These are phyloP conservation scores for Anthostomella pinea DNA, from an alignment of 2,329 filamentous ascomycete species.

Conservation along the genomic window DNA sequence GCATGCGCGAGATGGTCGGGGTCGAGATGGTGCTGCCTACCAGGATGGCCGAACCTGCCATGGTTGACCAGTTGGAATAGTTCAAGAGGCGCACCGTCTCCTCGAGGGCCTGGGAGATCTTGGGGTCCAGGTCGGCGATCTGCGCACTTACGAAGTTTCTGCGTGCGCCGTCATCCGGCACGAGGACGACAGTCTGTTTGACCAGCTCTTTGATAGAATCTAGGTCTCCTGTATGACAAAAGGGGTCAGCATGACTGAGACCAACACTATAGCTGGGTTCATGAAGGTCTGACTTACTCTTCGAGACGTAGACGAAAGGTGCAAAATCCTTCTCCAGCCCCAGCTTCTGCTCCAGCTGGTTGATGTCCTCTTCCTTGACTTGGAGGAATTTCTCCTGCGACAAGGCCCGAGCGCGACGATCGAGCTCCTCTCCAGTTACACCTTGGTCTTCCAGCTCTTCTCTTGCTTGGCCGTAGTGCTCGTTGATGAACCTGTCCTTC, in stretches of 20 bases:
- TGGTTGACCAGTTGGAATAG: constrained; percentile 18
- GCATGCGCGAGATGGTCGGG: constrained; percentile 21
- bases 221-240: constrained; percentile 7
- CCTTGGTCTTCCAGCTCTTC: constrained; percentile 16
- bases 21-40: constrained; percentile 17
- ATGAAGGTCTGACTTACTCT: constrained; percentile 10
- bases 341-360: constrained; percentile 20
- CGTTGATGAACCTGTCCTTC: constrained; percentile 27
- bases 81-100: constrained; percentile 19
- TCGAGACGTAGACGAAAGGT: constrained; percentile 21
- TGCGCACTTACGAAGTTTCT: constrained; percentile 22
- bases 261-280: background rate
- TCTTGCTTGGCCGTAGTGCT: constrained; percentile 17
- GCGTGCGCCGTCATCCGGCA: constrained; percentile 19
- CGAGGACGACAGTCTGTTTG: constrained; percentile 17
- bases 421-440: constrained; percentile 13
- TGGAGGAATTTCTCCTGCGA: constrained; percentile 17
- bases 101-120: constrained; percentile 17
- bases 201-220: constrained; percentile 22
- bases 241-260: constrained; percentile 4
- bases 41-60: constrained; percentile 16
- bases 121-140: constrained; percentile 20
- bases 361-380: constrained; percentile 20
- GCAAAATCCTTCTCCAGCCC: constrained; percentile 19
- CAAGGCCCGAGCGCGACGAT: constrained; percentile 12